Evolutionary conservation across 2,329 filamentous ascomycete genomes (phyloP), one percentile per base, ranked within the genome.

Genomic region (Fragosphaeria purpurea): DNA sequence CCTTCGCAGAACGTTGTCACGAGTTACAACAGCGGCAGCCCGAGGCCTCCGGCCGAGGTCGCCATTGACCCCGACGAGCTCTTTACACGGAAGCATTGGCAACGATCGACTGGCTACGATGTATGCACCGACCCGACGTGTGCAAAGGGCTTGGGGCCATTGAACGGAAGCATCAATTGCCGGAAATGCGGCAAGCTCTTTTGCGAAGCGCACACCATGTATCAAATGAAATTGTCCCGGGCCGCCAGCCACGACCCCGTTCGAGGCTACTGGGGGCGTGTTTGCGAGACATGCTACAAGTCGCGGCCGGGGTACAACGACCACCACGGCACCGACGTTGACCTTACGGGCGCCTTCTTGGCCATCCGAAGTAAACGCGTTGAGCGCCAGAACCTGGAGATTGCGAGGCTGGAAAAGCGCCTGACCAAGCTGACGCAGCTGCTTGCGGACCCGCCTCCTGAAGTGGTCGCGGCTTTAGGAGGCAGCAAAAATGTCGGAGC

Each of bases 241-340:
- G 85, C 89, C 34, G 93, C 93, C 4, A 79, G 83, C 52, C 88
- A 96, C 67, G 93, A 98, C 56, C 91, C 93, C 0, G 80, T 93
- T 1, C 75, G 91, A 55, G 93, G 93, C 7, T 79, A 88, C 58
- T 98, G 93, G 93, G 95, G 88, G 59, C 74, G 93, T 47, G 91
- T 97, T 2, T 98, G 93, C 63, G 93, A 98, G 70, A 97, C 93
- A n/a, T 98, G 93, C 69, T 98, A 93, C 70, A 97, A 96, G 70
- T 95, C 89, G 47, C 80, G 93, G 60, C 88, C 90, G 32, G 93
- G 93, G 4, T 98, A 98, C 67, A 95, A 94, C 63, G 90, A 98
- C 61, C 85, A 91, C 59, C 79, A 77, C 50, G 87, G 89, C 1
- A 65, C 83, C 2, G 72, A 82, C 51, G 73, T 82, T 53, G 83